These are phyloP conservation scores for Neurospora hispaniola DNA, from an alignment of 495 filamentous ascomycete genomes.

Conservation along the genomic window DNA sequence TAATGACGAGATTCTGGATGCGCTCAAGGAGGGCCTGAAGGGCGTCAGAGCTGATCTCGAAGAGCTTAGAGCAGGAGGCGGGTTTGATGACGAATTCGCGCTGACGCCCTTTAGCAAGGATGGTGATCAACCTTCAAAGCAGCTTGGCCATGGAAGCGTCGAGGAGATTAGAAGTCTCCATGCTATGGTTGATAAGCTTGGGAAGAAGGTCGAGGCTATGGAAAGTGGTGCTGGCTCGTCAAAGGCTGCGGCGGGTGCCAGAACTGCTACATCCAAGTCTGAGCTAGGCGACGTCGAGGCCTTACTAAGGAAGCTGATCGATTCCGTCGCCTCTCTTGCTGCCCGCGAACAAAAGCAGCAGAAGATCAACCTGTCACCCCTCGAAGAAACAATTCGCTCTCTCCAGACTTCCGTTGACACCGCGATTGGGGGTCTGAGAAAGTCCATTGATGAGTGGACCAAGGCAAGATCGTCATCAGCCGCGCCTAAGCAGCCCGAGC, in stretches of 20 bases:
- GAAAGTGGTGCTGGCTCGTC: conserved; percentile 34
- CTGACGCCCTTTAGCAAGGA: conserved; percentile 29
- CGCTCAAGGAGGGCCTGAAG: conserved; percentile 67
- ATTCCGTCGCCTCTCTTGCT: conserved; percentile 22
- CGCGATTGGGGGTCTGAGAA: neutral
- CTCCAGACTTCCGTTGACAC: neutral
- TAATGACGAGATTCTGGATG: conserved; percentile 76
- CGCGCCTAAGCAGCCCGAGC: conserved; percentile 6
- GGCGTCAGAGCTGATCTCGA: conserved; percentile 68
- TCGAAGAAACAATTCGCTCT: neutral
- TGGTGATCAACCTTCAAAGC: conserved; percentile 5
- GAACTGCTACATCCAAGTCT: conserved; percentile 46
- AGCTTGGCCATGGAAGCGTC: conserved; percentile 26
- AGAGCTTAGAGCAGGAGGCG: conserved; percentile 44
- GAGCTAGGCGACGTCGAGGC: conserved; percentile 28
- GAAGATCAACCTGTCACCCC: neutral
- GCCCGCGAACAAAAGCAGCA: conserved; percentile 8
- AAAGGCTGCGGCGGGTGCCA: conserved; percentile 56
- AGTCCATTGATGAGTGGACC: neutral
- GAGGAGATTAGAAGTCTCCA: conserved; percentile 79
- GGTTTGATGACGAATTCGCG: conserved; percentile 39
- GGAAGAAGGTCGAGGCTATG: conserved; percentile 73
- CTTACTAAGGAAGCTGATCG: conserved; percentile 24
- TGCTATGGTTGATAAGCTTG: conserved; percentile 48
- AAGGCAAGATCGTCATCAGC: neutral